Evolutionary conservation across 2,329 filamentous ascomycete genomes (phyloP).

Genomic region (Chaetomium globosum): DNA sequence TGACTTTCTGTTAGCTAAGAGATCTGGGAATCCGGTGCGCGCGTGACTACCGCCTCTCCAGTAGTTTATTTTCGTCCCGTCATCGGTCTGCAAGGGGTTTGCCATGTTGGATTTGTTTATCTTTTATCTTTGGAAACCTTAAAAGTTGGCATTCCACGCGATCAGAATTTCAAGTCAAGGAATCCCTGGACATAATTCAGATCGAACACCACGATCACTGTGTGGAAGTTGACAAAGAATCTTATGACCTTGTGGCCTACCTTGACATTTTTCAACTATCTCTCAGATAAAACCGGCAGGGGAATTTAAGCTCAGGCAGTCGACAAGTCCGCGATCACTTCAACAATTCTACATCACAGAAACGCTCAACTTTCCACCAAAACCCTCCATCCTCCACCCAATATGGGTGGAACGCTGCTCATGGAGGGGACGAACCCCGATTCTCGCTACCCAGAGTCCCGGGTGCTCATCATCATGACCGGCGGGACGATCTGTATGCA

Average conservation of each 20-base stretch:
- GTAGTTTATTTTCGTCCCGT: slow-evolving; percentile 20
- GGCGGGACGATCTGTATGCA: slow-evolving; percentile 92
- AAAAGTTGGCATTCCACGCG: not conserved
- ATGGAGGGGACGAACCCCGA: slow-evolving; percentile 31
- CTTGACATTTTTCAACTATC: not conserved
- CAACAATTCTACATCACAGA: not conserved
- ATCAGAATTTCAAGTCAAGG: not conserved
- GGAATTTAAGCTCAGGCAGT: not conserved
- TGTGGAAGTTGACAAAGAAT: not conserved
- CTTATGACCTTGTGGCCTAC: not conserved
- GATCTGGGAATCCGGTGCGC: slow-evolving; percentile 23
- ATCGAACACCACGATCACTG: not conserved
- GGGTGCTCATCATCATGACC: slow-evolving; percentile 88
- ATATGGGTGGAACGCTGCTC: slow-evolving; percentile 33
- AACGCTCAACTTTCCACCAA: not conserved
- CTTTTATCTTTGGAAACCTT: not conserved
- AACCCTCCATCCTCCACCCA: slow-evolving; percentile 13
- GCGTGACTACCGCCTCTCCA: slow-evolving; percentile 32
- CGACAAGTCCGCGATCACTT: not conserved
- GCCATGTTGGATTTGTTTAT: not conserved
- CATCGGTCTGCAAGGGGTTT: slow-evolving; percentile 3
- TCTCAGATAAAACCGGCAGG: not conserved
- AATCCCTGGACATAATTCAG: not conserved
- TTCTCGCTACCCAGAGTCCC: slow-evolving; percentile 63
- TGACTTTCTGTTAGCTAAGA: slow-evolving; percentile 38